Base-by-base conservation (phyloP, 805 yeast species). In the Torulaspora microellipsoides region DNA sequence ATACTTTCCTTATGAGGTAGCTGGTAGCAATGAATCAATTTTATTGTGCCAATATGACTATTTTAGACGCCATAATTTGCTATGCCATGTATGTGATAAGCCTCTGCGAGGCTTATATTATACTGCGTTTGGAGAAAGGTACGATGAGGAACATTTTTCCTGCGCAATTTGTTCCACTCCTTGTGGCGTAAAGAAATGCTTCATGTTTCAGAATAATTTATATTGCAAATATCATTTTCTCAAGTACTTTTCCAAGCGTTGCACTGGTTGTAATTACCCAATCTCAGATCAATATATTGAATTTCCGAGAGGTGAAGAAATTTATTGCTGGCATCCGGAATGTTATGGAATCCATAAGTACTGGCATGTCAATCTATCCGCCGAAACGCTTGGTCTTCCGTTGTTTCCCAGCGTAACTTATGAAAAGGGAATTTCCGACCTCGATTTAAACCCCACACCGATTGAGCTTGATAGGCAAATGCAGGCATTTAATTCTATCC, bases 321-420 rank as follows among this genome's bases (percentile, higher is more conserved):
- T 85, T 46, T 95, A 90, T 63, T 95, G 88, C 61, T 93, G 99
- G 99, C 99, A 93, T 66, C 98, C 97, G 1, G 98, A 95, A 62
- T 93, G 99, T 70, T 93, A 89, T 61, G 95, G 95, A 89, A 95
- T 93, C 37, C 90, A 85, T 69, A 90, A 90, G 64, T 90, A 88
- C 58, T 93, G 99, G 99, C 89, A 88, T 60, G 95, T 90, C 15
- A 76, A 81, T 45, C 71, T 93, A 15, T 75, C 83, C 1, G 74
- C 84, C 0, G 81, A 76, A 39, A 69, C 77, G 8, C 74, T 83
- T 23, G 90, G 71, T 31, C 66, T 72, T 15, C 62, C 66, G 3
- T 40, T 57, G 1, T 55, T 65, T 28, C 67, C 66, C 3, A 56
- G 49, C 12, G 29, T 56, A 6, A 55, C 52, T 8, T 59, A 42